Conservation (phyloP, 257 asterid genomes). For the Solanum tarijense region DNA sequence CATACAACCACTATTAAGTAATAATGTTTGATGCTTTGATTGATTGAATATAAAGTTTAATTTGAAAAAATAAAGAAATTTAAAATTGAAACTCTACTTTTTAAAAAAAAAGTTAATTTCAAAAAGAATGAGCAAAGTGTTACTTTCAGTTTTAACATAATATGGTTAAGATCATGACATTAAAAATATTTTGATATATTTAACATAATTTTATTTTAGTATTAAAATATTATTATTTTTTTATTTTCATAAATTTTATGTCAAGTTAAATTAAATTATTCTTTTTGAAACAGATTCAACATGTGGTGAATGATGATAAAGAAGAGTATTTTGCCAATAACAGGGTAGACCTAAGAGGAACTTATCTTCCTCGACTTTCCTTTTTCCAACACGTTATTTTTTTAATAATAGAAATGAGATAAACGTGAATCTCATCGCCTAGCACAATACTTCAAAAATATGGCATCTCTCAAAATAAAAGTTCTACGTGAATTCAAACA, state of each 20-base stretch:
- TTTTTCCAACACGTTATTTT: background rate
- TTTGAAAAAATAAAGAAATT: background rate
- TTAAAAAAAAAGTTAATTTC: no score
- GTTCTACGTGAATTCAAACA: background rate
- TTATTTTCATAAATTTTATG: no score
- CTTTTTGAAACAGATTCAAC: fast-evolving
- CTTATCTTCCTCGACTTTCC: background rate
- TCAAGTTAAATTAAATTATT: background rate
- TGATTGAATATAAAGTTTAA: background rate
- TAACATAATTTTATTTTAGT: no score
- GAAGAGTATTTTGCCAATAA: background rate
- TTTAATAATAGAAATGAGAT: background rate
- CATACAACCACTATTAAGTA: background rate
- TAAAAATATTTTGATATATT: no score
- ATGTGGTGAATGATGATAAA: background rate
- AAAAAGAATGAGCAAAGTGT: no score
- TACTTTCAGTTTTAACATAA: no score
- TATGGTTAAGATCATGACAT: no score
- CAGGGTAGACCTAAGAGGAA: background rate
- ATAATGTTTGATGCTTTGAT: no score
- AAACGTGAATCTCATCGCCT: background rate
- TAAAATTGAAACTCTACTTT: background rate
- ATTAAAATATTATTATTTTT: no score
- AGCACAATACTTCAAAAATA: background rate
- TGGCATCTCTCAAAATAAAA: background rate